Base-by-base conservation (phyloP, 495 filamentous ascomycete genomes). In the Letharia lupina region DNA sequence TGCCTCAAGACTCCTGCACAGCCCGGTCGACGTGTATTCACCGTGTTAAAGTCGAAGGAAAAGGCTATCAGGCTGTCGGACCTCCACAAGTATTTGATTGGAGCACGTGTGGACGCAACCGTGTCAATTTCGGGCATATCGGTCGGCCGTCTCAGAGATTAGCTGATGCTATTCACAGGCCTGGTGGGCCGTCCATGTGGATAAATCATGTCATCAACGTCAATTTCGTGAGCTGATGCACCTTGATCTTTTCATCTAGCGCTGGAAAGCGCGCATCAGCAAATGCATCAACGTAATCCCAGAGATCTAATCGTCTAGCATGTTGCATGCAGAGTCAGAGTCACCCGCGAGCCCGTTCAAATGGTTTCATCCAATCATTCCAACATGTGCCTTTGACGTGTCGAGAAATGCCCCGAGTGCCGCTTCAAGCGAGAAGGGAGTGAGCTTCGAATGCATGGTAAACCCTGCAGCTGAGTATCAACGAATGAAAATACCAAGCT, bases 401-500 rank as follows among this genome's bases (percentile, higher is more conserved):
- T 15, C 23, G 52, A 35, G 31, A 18, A 56, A 0, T 56, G 28
- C 23, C 23, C 23, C 23, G 23, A 28, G 23, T 28, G 23, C 23
- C 54, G 31, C 33, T 20, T 15, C 54, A 57, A 56, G 28, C 52
- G 28, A 56, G 52, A 18, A 56, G 4, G 4, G 1, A 35, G 1
- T 33, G 13, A 1, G 23, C 12, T 33, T 35, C 28, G 31, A 35
- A 3, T 15, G 12, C 52, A 33, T 56, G 4, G 13, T 56, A 31
- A 35, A 56, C 31, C 52, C 15, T 35, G 28, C 4, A 35, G 31
- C 12, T 56, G 31, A 33, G 35, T 35, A 56, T 2, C 13, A 35
- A 15, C 52, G 52, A 56, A 35, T 56, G 52, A 31, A 12, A 28
- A 33, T 54, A 56, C 52, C 52, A 56, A 56, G 52, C 54, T 35